phyloP scores from a whole-genome alignment of 2,329 filamentous ascomycete genomes.

The Cladophialophora chaetospira region DNA sequence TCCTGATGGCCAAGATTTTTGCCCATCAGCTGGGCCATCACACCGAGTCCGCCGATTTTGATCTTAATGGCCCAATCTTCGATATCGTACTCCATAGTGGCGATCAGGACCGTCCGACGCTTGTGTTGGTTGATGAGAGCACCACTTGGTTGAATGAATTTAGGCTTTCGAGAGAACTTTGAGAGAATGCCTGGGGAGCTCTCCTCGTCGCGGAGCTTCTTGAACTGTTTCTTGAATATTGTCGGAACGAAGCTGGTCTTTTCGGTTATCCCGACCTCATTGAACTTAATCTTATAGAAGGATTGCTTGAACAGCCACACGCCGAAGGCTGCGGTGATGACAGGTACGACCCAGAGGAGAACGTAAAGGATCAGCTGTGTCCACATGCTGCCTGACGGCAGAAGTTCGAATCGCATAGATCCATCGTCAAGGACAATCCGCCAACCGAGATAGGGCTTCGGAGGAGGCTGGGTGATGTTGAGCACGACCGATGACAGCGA shows the following conservation, averaged over 20 bases:
- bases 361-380: conserved; percentile 58
- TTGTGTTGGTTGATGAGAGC: conserved; percentile 52
- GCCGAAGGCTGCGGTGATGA: conserved; percentile 52
- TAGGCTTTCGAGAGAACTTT: conserved; percentile 23
- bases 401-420: conserved; percentile 53
- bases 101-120: conserved; percentile 63
- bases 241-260: conserved; percentile 48
- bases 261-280: conserved; percentile 58
- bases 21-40: conserved; percentile 71
- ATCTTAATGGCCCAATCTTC: conserved; percentile 71
- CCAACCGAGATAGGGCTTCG: conserved; percentile 58
- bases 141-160: conserved; percentile 52
- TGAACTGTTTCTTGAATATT: conserved; percentile 41
- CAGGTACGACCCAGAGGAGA: conserved; percentile 57
- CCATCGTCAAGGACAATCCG: conserved; percentile 59
- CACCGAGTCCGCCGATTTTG: conserved; percentile 70
- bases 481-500: conserved; percentile 58
- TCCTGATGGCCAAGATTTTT: conserved; percentile 66
- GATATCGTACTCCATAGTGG: conserved; percentile 73
- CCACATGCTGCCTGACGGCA: conserved; percentile 57
- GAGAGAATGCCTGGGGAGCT: conserved; percentile 14
- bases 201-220: conserved; percentile 31
- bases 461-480: conserved; percentile 61
- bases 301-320: conserved; percentile 61
- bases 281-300: conserved; percentile 67